Evolutionary conservation across 805 yeast genomes (phyloP), one percentile per base, ranked within the genome.

Genomic region (Ogataea paraovalis): DNA sequence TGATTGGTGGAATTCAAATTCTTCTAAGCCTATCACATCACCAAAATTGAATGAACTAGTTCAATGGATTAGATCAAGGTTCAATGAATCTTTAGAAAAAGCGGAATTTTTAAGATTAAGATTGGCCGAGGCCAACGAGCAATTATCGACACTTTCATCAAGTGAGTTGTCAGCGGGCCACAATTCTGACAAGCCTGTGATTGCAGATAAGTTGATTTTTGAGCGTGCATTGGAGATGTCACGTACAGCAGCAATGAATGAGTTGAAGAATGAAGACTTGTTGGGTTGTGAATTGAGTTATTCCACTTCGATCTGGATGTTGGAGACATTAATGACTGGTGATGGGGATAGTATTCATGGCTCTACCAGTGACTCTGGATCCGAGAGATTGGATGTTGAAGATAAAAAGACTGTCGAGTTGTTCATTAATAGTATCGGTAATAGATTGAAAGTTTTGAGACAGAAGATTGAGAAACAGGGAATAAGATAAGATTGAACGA

Each of bases 191-290:
- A 53, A 55, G 23, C 58, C 61, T 45, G 74, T 82, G 6, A 75
- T 83, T 46, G 88, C 96, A 2, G 97, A 92, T 64, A 87, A 87
- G 61, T 73, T 91, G 54, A 80, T 91, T 22, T 94, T 92, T 67
- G 97, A 94, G 58, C 75, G 98, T 42, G 97, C 98, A 2, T 75
- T 92, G 59, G 98, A 92, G 60, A 87, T 91, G 72, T 87, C 96
- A 2, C 79, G 96, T 57, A 82, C 81, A 43, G 96, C 98, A 1
- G 98, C 98, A 0, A 84, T 86, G 47, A 82, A 85, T 62, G 99
- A 92, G 67, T 73, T 90, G 57, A 79, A 76, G 37, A 87, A 87
- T 40, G 85, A 80, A 46, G 90, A 85, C 59, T 64, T 87, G 43
- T 70, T 73, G 18, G 86, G 85, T 6, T 91, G 97, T 67, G 97